Conservation (phyloP, 2,329 filamentous ascomycete genomes). For the Aspergillus ruber region DNA sequence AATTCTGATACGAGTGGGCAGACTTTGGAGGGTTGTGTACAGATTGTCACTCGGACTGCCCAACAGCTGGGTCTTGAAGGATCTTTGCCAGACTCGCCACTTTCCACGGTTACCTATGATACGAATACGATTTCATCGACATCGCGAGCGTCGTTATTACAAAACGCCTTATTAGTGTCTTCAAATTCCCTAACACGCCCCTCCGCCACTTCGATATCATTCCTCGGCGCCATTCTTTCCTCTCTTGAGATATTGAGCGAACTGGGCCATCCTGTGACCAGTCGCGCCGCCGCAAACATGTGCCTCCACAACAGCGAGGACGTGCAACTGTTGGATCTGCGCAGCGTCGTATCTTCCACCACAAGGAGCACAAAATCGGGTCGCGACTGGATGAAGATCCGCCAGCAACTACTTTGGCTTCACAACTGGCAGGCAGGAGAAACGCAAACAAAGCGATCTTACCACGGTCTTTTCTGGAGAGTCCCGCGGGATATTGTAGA, state of each 20-base stretch:
- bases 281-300: constrained; percentile 39
- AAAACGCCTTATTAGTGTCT: constrained; percentile 33
- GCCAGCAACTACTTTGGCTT: constrained; percentile 53
- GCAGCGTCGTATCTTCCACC: constrained; percentile 47
- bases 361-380: constrained; percentile 38
- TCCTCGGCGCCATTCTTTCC: constrained; percentile 35
- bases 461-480: constrained; percentile 44
- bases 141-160: constrained; percentile 36
- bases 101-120: constrained; percentile 26
- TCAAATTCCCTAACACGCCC: constrained; percentile 39
- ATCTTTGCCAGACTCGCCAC: constrained; percentile 19
- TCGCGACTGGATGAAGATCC: constrained; percentile 43
- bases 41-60: constrained; percentile 46
- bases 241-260: constrained; percentile 35
- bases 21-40: constrained; percentile 43
- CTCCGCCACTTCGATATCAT: constrained; percentile 31
- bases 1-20: constrained; percentile 40
- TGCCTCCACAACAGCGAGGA: constrained; percentile 48
- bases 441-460: constrained; percentile 22
- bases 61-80: constrained; percentile 46
- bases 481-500: constrained; percentile 47
- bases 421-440: constrained; percentile 52
- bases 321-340: constrained; percentile 49
- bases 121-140: constrained; percentile 27
- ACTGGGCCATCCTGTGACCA: constrained; percentile 32